phyloP scores from a whole-genome alignment of 2,329 filamentous ascomycete species.

The Fusarium bulbicola region DNA sequence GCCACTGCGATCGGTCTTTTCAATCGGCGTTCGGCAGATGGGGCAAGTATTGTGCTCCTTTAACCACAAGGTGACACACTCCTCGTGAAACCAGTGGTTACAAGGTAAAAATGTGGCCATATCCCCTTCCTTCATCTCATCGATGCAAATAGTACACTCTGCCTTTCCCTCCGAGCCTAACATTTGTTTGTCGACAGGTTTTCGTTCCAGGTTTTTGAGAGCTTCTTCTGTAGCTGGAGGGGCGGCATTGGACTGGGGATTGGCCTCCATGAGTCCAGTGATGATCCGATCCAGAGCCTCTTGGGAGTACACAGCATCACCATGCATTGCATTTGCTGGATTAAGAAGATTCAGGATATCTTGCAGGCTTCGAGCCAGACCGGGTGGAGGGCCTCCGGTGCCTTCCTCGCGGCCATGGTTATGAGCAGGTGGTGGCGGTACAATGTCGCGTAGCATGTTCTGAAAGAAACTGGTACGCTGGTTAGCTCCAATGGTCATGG shows the following conservation, averaged over 20 bases:
- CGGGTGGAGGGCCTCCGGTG: conserved; percentile 26
- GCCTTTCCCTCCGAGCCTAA: conserved; percentile 71
- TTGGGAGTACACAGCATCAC: conserved; percentile 90
- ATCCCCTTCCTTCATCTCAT: conserved; percentile 77
- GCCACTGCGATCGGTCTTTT: conserved; percentile 45
- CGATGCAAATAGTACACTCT: conserved; percentile 96
- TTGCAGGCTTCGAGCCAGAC: conserved; percentile 53
- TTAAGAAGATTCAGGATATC: conserved; percentile 65
- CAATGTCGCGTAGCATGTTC: conserved; percentile 53
- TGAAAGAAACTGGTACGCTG: conserved; percentile 55
- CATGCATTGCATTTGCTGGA: conserved; percentile 63
- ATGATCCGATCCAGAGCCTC: conserved; percentile 91
- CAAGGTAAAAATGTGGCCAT: conserved; percentile 84
- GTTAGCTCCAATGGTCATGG: conserved; percentile 46
- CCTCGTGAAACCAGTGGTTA: conserved; percentile 91
- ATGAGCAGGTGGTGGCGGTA: conserved; percentile 43
- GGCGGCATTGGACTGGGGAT: conserved; percentile 78
- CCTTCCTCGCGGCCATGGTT: conserved; percentile 35
- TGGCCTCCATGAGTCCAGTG: conserved; percentile 86
- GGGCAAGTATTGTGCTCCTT: conserved; percentile 93
- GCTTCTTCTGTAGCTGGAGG: conserved; percentile 81
- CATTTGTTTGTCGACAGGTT: conserved; percentile 75
- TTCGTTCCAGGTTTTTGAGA: conserved; percentile 77
- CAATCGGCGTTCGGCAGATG: conserved; percentile 73
- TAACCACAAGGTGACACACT: conserved; percentile 85